A percentile compares a stretch with the other conserved stretches of the same genome.
phyloP scores from a whole-genome alignment of 257 asterid genomes.

The Leonotis leonurus region DNA sequence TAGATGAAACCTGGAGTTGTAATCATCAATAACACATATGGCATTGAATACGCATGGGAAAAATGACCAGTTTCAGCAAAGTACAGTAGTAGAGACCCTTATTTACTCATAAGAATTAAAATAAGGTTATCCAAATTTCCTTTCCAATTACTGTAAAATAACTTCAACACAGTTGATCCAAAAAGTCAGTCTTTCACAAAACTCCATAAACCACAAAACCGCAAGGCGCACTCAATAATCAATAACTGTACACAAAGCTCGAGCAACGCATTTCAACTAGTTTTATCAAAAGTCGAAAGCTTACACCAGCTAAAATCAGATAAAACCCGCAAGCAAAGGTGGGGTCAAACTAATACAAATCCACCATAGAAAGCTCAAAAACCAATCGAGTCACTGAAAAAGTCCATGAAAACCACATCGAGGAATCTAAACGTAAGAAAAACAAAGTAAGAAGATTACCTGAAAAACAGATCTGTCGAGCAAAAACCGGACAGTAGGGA shows the following conservation, averaged over 20 bases:
- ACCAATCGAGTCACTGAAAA: constrained; percentile 9
- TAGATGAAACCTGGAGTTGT: background rate
- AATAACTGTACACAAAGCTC: background rate
- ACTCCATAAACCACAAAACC: background rate
- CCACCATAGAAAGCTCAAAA: constrained; percentile 2
- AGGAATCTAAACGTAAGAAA: background rate
- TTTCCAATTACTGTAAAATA: background rate
- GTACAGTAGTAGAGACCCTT: background rate
- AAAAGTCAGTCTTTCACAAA: background rate
- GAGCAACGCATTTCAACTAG: background rate
- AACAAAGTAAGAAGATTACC: constrained; percentile 30
- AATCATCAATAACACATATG: background rate
- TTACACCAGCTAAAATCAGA: constrained; percentile 10
- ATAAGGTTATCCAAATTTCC: background rate
- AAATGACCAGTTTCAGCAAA: background rate
- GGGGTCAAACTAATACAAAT: background rate
- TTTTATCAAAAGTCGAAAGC: background rate
- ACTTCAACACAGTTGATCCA: too few relatives aligned
- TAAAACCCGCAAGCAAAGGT: background rate
- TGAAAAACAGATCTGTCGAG: constrained; percentile 89
- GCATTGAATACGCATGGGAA: background rate
- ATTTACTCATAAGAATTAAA: background rate
- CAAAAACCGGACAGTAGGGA: constrained; percentile 67
- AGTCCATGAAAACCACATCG: constrained; percentile 5
- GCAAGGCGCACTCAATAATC: constrained; percentile 1